Percentiles rank a stretch among this genome's conserved stretches.
phyloP scores from a whole-genome alignment of 352 stramenopile genomes.

The Plasmopara muralis region DNA sequence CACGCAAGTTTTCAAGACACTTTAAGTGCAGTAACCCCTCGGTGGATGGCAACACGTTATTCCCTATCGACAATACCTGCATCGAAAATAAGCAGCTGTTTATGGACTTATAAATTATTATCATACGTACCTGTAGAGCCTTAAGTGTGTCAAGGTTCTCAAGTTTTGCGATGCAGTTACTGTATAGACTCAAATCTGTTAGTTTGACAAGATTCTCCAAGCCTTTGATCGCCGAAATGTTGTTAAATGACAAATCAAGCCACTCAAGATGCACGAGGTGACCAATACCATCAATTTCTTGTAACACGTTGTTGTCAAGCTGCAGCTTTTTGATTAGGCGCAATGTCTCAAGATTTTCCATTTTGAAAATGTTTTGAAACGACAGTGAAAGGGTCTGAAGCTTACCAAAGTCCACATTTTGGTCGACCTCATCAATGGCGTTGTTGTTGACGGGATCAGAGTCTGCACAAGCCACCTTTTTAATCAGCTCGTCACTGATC shows the following conservation, averaged over 20 bases:
- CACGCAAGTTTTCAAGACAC: slow-evolving; percentile 79
- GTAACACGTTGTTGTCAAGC: slow-evolving; percentile 94
- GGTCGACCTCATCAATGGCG: slow-evolving; percentile 54
- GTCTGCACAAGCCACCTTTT: slow-evolving; percentile 50
- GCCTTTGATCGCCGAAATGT: slow-evolving; percentile 87
- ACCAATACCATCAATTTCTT: slow-evolving; percentile 83
- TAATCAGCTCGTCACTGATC: slow-evolving; percentile 77
- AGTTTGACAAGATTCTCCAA: slow-evolving; percentile 88
- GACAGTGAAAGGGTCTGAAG: slow-evolving; percentile 80
- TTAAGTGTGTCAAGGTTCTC: slow-evolving; percentile 87
- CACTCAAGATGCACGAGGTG: slow-evolving; percentile 86
- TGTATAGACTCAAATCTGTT: slow-evolving; percentile 90
- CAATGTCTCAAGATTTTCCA: slow-evolving; percentile 92
- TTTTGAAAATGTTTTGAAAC: slow-evolving; percentile 91
- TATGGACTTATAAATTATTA: not conserved
- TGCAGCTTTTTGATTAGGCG: slow-evolving; percentile 86
- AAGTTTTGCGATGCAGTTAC: slow-evolving; percentile 90
- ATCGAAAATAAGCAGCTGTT: not conserved
- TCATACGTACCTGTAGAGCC: slow-evolving; percentile 56
- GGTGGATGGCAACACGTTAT: slow-evolving; percentile 82
- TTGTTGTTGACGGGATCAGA: slow-evolving; percentile 63
- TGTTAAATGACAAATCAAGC: slow-evolving; percentile 94
- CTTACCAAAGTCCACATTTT: slow-evolving; percentile 68
- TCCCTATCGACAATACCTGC: slow-evolving; percentile 87
- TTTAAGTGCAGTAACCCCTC: slow-evolving; percentile 74